Percentiles rank a stretch among this genome's conserved stretches.
Conservation (phyloP, 257 asterid genomes). For the Coffea eugenioides region DNA sequence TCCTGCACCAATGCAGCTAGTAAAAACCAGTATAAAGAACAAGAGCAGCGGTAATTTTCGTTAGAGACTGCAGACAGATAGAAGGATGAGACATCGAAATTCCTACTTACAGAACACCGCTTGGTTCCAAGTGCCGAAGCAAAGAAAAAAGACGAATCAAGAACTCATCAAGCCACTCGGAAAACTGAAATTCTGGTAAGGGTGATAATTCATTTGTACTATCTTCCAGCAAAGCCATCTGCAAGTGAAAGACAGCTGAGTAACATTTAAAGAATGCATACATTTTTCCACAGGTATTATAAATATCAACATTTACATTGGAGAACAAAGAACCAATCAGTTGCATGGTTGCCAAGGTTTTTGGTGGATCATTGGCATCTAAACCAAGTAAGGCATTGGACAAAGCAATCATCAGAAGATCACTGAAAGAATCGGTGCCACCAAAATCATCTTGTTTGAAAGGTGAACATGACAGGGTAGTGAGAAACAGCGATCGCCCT, state of each 20-base stretch:
- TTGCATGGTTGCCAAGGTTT: conserved; percentile 97
- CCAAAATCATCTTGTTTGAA: conserved; percentile 40
- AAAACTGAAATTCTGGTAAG: conserved; percentile 64
- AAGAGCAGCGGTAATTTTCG: not conserved
- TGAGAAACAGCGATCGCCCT: conserved; percentile 76
- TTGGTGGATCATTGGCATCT: conserved; percentile 99
- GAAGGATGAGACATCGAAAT: conserved; percentile 30
- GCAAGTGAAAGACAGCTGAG: conserved; percentile 43
- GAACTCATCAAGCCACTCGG: conserved; percentile 99
- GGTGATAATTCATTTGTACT: conserved; percentile 48
- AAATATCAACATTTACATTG: conserved; percentile 54
- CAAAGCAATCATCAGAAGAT: conserved; percentile 77
- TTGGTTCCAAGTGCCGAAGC: conserved; percentile 95
- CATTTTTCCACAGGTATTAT: conserved; percentile 9
- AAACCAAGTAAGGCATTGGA: conserved; percentile 94
- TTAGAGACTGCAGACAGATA: conserved; percentile 3
- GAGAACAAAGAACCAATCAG: conserved; percentile 93
- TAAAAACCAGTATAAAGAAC: conserved; percentile 23
- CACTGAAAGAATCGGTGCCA: conserved; percentile 63
- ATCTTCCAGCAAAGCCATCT: conserved; percentile 90
- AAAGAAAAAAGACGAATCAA: conserved; percentile 83
- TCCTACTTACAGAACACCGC: conserved; percentile 75
- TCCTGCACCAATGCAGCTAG: conserved; percentile 55
- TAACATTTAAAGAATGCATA: conserved; percentile 14
- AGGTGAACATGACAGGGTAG: conserved; percentile 46